Percentiles rank a stretch among this genome's conserved stretches.
phyloP scores from a whole-genome alignment of 2,329 filamentous ascomycete species.

The Trichoderma gracile region DNA sequence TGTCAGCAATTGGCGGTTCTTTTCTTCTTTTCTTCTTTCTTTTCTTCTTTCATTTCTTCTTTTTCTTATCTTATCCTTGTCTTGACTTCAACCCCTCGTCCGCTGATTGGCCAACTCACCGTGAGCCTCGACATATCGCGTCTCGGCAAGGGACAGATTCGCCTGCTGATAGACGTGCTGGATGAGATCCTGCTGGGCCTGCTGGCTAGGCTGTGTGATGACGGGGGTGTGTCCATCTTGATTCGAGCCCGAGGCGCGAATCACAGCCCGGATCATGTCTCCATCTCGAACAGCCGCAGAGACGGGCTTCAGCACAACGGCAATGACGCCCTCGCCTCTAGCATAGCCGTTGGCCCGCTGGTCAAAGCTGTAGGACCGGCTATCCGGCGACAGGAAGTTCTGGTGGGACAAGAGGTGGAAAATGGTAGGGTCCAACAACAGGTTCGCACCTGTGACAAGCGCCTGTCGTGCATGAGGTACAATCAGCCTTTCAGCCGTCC shows the following conservation, averaged over 20 bases:
- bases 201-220: slow-evolving; percentile 43
- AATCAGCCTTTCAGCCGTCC: slow-evolving; percentile 34
- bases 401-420: slow-evolving; percentile 24
- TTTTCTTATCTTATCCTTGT: too few species aligned
- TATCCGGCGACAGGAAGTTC: background rate
- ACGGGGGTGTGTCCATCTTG: slow-evolving; percentile 46
- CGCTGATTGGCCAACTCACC: background rate
- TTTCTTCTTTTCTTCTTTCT: too few species aligned
- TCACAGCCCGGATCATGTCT: slow-evolving; percentile 42
- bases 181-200: slow-evolving; percentile 38
- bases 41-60: too few species aligned
- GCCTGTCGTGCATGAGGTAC: slow-evolving; percentile 36
- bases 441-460: slow-evolving; percentile 29
- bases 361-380: slow-evolving; percentile 26
- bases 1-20: slow-evolving; percentile 1
- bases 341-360: slow-evolving; percentile 43
- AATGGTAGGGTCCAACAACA: slow-evolving; percentile 28
- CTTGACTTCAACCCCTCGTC: too few species aligned
- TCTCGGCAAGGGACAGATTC: slow-evolving; percentile 28
- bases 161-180: slow-evolving; percentile 34
- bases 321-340: slow-evolving; percentile 43
- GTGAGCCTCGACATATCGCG: slow-evolving; percentile 31
- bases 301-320: slow-evolving; percentile 53
- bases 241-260: slow-evolving; percentile 40
- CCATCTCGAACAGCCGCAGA: slow-evolving; percentile 46